Conservation (phyloP, 257 asterid species). For the Petunia secreta region DNA sequence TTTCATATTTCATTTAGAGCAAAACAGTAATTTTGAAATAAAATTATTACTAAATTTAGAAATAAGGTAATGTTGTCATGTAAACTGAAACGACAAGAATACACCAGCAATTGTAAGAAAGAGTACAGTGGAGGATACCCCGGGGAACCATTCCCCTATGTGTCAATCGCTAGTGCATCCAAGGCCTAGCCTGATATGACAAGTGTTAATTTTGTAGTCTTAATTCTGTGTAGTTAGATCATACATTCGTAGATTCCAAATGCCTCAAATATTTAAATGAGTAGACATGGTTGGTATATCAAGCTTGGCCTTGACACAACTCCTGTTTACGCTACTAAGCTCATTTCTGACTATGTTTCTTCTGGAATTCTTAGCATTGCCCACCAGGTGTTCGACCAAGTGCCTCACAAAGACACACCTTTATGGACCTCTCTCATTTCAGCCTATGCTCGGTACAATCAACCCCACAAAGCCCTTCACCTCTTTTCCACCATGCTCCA, state of each 20-base stretch:
- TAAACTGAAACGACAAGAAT: no score
- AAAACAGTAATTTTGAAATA: no score
- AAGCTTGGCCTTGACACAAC: conserved; percentile 41
- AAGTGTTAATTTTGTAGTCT: no score
- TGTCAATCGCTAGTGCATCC: no score
- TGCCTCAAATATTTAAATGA: conserved; percentile 39
- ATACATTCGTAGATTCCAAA: background rate
- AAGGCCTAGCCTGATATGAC: no score
- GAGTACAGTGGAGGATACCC: no score
- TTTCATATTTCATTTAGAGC: no score
- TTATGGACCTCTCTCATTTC: conserved; percentile 53
- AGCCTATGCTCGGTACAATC: conserved; percentile 39
- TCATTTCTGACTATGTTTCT: conserved; percentile 32
- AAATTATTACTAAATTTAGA: no score
- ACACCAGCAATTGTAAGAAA: no score
- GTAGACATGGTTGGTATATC: conserved; percentile 42
- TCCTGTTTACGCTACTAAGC: conserved; percentile 39
- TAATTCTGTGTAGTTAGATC: background rate
- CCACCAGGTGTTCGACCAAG: conserved; percentile 44
- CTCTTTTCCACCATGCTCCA: conserved; percentile 40
- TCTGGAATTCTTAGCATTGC: conserved; percentile 32
- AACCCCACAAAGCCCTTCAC: conserved; percentile 36
- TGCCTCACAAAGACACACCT: conserved; percentile 44
- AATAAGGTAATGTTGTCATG: no score
- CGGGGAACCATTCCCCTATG: no score